Conservation (phyloP, 2,329 filamentous ascomycete species). For the Scedosporium boydii region DNA sequence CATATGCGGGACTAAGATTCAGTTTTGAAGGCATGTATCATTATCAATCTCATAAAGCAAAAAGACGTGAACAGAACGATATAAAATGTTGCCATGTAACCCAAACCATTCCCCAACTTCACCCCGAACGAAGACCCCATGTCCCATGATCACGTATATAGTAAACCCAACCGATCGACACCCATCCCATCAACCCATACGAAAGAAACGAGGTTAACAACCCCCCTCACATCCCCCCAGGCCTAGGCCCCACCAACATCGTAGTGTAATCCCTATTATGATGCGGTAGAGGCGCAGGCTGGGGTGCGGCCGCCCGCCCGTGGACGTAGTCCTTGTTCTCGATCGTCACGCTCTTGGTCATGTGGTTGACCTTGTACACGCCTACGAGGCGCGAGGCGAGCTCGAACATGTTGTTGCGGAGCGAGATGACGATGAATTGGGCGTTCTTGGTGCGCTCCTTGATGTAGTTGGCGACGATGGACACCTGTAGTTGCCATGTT, state of each 20-base stretch:
- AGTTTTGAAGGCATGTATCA: neutral
- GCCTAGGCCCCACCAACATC: conserved; percentile 5
- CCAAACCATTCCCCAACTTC: neutral
- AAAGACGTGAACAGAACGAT: neutral
- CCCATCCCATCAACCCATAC: neutral
- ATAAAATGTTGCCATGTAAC: neutral
- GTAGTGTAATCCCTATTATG: conserved; percentile 3
- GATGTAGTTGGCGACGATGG: conserved; percentile 97
- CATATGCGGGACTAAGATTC: neutral
- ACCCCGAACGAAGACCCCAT: neutral
- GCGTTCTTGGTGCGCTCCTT: conserved; percentile 99
- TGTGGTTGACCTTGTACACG: conserved; percentile 99
- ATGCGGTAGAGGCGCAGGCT: neutral
- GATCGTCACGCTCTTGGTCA: conserved; percentile 87
- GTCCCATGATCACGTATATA: neutral
- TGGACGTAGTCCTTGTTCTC: conserved; percentile 71
- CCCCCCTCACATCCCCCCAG: neutral
- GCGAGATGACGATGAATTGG: conserved; percentile 95
- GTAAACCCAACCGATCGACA: neutral
- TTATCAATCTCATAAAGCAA: neutral
- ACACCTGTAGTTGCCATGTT: conserved; percentile 49
- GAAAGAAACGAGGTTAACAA: neutral
- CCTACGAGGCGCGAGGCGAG: conserved; percentile 89
- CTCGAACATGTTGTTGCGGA: conserved; percentile 99
- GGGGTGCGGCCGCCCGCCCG: conserved; percentile 14